Percentiles rank a stretch among this genome's conserved stretches.
phyloP scores from a whole-genome alignment of 306 rosid species.

The Macrotyloma uniflorum region DNA sequence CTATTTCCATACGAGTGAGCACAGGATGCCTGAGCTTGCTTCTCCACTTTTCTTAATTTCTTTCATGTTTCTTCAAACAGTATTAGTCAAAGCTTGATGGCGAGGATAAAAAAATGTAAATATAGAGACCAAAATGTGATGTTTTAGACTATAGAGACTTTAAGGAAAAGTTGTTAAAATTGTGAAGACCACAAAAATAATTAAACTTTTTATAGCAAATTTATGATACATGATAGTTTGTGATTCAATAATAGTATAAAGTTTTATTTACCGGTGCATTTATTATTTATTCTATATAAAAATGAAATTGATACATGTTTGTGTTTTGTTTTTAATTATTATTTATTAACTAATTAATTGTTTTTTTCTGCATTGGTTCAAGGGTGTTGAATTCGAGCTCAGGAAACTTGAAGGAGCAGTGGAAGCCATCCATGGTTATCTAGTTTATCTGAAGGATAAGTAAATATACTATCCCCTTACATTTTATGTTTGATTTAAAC shows the following conservation, averaged over 20 bases:
- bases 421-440: constrained; percentile 45
- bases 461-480: constrained; percentile 24
- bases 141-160: too few relatives aligned
- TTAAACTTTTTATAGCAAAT: background rate
- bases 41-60: too few relatives aligned
- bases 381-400: constrained; percentile 62
- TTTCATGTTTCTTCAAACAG: too few relatives aligned
- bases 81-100: too few relatives aligned
- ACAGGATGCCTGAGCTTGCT: too few relatives aligned
- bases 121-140: too few relatives aligned
- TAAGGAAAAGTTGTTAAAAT: too few relatives aligned
- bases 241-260: background rate
- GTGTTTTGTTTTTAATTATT: background rate
- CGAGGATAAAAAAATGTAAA: too few relatives aligned
- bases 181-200: too few relatives aligned
- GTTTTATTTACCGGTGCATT: background rate
- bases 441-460: constrained; percentile 49
- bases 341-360: background rate
- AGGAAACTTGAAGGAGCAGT: constrained; percentile 51
- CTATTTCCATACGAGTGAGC: too few relatives aligned
- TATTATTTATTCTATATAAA: background rate
- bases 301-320: background rate
- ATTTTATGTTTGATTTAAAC: background rate
- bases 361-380: constrained; percentile 11
- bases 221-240: background rate